Percentiles rank a stretch among this genome's conserved stretches.
Evolutionary conservation across 768 basidiomycete genomes (phyloP).

Genomic region (Psilocybe cubensis): DNA sequence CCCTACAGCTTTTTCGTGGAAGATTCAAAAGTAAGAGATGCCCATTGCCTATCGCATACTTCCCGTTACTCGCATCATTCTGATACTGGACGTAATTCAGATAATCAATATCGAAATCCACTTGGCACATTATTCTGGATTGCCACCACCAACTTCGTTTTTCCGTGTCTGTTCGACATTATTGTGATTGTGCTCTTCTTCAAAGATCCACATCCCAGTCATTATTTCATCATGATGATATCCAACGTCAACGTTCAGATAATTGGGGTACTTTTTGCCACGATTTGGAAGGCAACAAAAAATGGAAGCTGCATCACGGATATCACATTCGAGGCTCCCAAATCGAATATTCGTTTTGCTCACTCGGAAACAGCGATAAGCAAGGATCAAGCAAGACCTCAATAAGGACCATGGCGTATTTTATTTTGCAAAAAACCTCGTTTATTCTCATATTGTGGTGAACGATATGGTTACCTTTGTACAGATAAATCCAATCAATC

Average conservation of each 20-base stretch:
- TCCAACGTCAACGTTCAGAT: background rate
- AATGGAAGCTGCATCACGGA: background rate
- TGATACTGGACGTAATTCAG: background rate
- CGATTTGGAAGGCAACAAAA: background rate
- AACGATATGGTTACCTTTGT: too few relatives aligned
- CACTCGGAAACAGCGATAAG: too few relatives aligned
- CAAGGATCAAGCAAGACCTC: too few relatives aligned
- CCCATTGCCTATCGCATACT: background rate
- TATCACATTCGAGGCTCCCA: too few relatives aligned
- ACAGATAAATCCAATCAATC: too few relatives aligned
- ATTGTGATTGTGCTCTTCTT: background rate
- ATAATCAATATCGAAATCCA: background rate
- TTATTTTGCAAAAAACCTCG: too few relatives aligned
- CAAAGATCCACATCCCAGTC: background rate
- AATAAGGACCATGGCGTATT: too few relatives aligned
- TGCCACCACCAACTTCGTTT: background rate
- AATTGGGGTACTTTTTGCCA: background rate
- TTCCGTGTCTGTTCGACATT: background rate
- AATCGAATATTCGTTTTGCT: too few relatives aligned
- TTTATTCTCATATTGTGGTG: too few relatives aligned
- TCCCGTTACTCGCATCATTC: background rate
- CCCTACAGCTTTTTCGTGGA: background rate
- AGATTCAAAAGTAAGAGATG: background rate
- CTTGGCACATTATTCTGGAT: background rate
- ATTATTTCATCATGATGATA: background rate